These are phyloP conservation scores for Solanum etuberosum DNA, from an alignment of 257 asterid genomes.

Conservation along the genomic window DNA sequence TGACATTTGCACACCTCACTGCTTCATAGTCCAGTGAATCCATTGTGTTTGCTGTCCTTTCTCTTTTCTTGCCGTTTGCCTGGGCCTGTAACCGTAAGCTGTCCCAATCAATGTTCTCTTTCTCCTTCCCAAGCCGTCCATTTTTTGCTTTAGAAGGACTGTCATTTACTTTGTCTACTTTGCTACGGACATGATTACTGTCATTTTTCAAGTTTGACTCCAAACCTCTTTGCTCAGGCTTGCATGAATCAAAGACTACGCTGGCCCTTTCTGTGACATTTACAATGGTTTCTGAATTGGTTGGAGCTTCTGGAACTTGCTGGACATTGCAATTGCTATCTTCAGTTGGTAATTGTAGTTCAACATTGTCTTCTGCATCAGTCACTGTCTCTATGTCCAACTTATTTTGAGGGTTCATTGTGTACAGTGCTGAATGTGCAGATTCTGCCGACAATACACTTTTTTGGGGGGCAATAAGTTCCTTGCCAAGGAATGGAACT, in stretches of 20 bases:
- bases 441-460: constrained; percentile 61
- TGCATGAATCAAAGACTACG: constrained; percentile 18
- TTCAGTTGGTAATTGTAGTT: constrained; percentile 14
- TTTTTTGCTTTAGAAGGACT: constrained; percentile 29
- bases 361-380: constrained; percentile 21
- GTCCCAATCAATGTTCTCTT: constrained; percentile 59
- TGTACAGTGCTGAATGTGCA: constrained; percentile 28
- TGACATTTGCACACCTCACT: constrained; percentile 67
- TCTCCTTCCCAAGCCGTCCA: constrained; percentile 40
- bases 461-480: constrained; percentile 29
- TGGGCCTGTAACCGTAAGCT: constrained; percentile 43
- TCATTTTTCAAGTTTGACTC: constrained; percentile 25
- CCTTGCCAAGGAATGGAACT: constrained; percentile 9
- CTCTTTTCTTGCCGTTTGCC: constrained; percentile 34
- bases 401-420: constrained; percentile 20
- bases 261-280: constrained; percentile 39
- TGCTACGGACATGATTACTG: constrained; percentile 13
- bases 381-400: constrained; percentile 4
- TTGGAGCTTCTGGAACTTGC: constrained; percentile 20
- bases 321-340: constrained; percentile 18
- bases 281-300: constrained; percentile 13
- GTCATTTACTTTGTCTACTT: constrained; percentile 9
- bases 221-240: constrained; percentile 33
- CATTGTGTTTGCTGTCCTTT: constrained; percentile 39
- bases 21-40: constrained; percentile 98